Base-by-base conservation (phyloP, 176 grass and related monocot genomes). In the Ensete glaucum region DNA sequence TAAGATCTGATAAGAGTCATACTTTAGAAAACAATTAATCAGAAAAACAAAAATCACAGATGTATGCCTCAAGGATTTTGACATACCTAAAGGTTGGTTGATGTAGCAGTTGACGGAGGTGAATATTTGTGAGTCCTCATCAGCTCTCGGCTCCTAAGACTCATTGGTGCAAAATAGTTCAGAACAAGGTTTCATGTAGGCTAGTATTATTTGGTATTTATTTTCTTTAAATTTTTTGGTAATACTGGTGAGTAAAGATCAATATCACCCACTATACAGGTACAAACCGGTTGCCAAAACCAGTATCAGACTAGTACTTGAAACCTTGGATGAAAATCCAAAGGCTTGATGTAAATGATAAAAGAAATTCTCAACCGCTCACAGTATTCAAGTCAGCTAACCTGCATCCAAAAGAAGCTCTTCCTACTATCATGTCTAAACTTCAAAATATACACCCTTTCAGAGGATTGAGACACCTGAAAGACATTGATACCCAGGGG, bases 341-440 rank as follows among this genome's bases (percentile, higher is more conserved):
- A 73, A 64, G 59, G 62, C 12, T 13, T 20, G 2, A 24, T 54
- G 48, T 14, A 71, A 53, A 78, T 48, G 6, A 22, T 21, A 75
- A 65, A 43, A 52, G 23, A 75, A 85, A 66, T n/a, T 11, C 51
- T 13, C 49, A 20, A n/a, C 20, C 1, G n/a, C 9, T 19, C 8
- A 74, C 16, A 9, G 55, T 9, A 55, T 70, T 73, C n/a, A 59
- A 77, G 5, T 67, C 66, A 64, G 64, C 62, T 63, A 20, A 99
- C 95, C 91, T 99, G 95, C 95, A 99, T 94, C 90, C 95, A 99
- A 52, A 94, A 89, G 81, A 99, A 99, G 66, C 87, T 81, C 80
- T 94, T 99, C 80, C 95, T 94, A 76, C 17, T 64, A 77, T 99
- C 90, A 8, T 87, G 78, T 65, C 13, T 91, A 76, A 99, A 99